Conservation (phyloP, 805 yeast species). For the Kodamaea leandrae region DNA sequence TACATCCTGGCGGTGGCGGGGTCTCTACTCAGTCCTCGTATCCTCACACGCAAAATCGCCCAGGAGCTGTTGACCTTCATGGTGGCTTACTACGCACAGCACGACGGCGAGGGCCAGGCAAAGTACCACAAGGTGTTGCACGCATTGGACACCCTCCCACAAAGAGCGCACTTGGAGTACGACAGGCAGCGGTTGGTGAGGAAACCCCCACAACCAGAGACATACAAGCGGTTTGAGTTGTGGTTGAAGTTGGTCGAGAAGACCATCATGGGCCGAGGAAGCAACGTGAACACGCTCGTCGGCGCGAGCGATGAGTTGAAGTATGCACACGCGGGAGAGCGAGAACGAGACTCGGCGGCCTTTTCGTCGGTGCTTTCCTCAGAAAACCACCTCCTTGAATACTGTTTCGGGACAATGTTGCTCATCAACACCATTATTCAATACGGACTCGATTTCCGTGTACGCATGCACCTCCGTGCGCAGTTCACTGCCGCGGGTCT, state of each 20-base stretch:
- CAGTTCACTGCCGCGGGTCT: slow-evolving; percentile 32
- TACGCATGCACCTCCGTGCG: slow-evolving; percentile 57
- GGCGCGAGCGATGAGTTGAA: slow-evolving; percentile 87
- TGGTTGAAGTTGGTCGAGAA: slow-evolving; percentile 69
- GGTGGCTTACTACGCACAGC: slow-evolving; percentile 37
- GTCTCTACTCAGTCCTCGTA: slow-evolving; percentile 70
- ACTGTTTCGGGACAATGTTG: slow-evolving; percentile 66
- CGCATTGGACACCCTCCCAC: slow-evolving; percentile 47
- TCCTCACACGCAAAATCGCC: slow-evolving; percentile 73
- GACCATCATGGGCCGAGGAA: slow-evolving; percentile 82
- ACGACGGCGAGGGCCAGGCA: slow-evolving; percentile 30
- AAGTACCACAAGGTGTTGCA: slow-evolving; percentile 57
- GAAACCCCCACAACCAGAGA: slow-evolving; percentile 34
- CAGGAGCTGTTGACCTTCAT: slow-evolving; percentile 66
- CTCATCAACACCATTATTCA: slow-evolving; percentile 63
- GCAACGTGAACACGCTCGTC: slow-evolving; percentile 78
- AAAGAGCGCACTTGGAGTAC: slow-evolving; percentile 39
- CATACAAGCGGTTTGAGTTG: slow-evolving; percentile 55
- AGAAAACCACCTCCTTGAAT: slow-evolving; percentile 67
- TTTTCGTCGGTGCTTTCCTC: slow-evolving; percentile 31
- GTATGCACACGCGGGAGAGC: slow-evolving; percentile 30
- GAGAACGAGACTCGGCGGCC: not conserved
- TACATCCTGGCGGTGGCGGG: slow-evolving; percentile 63
- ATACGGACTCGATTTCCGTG: slow-evolving; percentile 41
- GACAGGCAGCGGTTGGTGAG: slow-evolving; percentile 31